Percentiles rank a stretch among this genome's conserved stretches.
phyloP scores from a whole-genome alignment of 2,329 filamentous ascomycete species.

The Neopestalotiopsis rosae region DNA sequence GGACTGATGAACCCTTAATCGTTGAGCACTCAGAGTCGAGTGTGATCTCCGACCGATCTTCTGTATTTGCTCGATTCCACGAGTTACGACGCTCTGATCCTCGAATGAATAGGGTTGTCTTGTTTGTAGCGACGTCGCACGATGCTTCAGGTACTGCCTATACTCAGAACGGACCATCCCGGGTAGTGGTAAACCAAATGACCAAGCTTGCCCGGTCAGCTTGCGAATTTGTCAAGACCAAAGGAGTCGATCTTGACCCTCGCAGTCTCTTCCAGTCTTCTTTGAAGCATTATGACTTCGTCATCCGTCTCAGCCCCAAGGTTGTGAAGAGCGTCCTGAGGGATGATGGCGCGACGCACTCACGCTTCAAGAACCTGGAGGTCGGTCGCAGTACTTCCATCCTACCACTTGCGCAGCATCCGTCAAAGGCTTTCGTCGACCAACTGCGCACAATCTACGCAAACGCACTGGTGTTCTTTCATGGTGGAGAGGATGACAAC shows the following conservation, averaged over 20 bases:
- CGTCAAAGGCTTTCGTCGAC: conserved; percentile 65
- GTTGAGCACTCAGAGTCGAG: conserved; percentile 76
- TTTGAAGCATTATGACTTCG: conserved; percentile 81
- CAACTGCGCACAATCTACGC: conserved; percentile 73
- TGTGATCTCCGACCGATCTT: conserved; percentile 62
- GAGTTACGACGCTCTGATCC: conserved; percentile 90
- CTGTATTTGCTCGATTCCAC: conserved; percentile 74
- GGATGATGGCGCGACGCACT: conserved; percentile 42
- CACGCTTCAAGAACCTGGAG: conserved; percentile 82
- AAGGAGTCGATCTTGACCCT: conserved; percentile 58
- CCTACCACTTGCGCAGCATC: conserved; percentile 61
- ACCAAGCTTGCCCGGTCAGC: conserved; percentile 81
- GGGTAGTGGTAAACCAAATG: conserved; percentile 84
- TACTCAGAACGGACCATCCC: conserved; percentile 74
- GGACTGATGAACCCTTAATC: conserved; percentile 81
- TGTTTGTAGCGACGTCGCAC: conserved; percentile 82
- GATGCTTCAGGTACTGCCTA: conserved; percentile 82
- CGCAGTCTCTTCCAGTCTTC: conserved; percentile 74
- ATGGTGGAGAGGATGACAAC: conserved; percentile 63
- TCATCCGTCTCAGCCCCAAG: conserved; percentile 72
- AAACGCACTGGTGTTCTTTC: conserved; percentile 79
- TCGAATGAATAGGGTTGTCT: conserved; percentile 79
- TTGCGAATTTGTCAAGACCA: conserved; percentile 61
- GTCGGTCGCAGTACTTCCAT: conserved; percentile 51
- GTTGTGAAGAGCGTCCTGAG: conserved; percentile 48